Conservation (phyloP, 1,284 basidiomycete genomes). For the Ustilago curta region DNA sequence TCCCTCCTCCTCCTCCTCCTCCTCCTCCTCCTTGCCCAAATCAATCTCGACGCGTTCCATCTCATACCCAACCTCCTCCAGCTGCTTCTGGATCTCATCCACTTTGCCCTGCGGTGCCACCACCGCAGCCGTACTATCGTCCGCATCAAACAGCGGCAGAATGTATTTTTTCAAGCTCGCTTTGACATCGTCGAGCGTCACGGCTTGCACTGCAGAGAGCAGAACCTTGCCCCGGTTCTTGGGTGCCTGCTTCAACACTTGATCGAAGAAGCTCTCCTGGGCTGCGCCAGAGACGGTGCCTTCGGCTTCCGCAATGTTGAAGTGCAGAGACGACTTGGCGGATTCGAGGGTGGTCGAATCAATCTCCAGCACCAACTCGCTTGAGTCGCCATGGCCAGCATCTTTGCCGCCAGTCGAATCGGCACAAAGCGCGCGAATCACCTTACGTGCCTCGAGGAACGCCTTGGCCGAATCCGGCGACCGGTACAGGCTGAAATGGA, state of each 20-base stretch:
- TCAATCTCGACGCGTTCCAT: constrained; percentile 81
- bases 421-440: constrained; percentile 67
- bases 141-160: constrained; percentile 85
- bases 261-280: constrained; percentile 62
- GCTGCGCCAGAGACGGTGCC: constrained; percentile 88
- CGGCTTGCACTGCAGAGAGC: constrained; percentile 71
- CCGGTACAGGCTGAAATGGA: constrained; percentile 80
- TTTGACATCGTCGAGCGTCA: constrained; percentile 83
- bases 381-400: constrained; percentile 60
- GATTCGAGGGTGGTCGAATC: constrained; percentile 87
- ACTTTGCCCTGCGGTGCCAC: constrained; percentile 85
- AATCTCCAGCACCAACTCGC: constrained; percentile 71
- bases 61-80: constrained; percentile 79
- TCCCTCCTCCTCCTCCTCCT: constrained; percentile 16
- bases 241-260: constrained; percentile 52
- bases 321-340: constrained; percentile 91
- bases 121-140: constrained; percentile 82
- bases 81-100: constrained; percentile 77
- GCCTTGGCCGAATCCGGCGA: constrained; percentile 89
- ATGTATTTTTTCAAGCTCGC: constrained; percentile 80
- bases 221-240: constrained; percentile 59
- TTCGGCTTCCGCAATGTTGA: constrained; percentile 81
- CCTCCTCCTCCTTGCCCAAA: constrained; percentile 71
- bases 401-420: constrained; percentile 59
- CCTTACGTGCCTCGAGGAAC: constrained; percentile 79